Evolutionary conservation across 306 rosid species (phyloP).

Genomic region (Begonia masoniana): DNA sequence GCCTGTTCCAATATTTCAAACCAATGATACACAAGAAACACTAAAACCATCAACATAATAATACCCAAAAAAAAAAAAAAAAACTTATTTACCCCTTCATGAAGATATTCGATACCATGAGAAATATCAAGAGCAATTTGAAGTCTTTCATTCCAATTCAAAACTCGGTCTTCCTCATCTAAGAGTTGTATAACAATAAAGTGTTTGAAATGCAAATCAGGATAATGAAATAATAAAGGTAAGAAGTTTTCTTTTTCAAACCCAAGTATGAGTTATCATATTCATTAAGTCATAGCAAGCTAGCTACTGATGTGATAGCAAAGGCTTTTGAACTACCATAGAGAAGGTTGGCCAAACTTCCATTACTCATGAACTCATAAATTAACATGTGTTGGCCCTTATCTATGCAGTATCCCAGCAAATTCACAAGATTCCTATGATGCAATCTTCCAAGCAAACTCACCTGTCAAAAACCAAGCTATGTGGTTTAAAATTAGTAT

Average conservation of each 20-base stretch:
- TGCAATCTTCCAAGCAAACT: constrained; percentile 87
- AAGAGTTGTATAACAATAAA: constrained; percentile 19
- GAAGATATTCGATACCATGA: constrained; percentile 94
- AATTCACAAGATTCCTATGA: constrained; percentile 95
- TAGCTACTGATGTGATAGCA: background rate
- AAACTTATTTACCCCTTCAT: constrained; percentile 66
- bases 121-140: constrained; percentile 86
- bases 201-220: constrained; percentile 1
- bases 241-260: too few species aligned
- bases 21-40: constrained; percentile 10
- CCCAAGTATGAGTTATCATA: too few species aligned
- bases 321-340: constrained; percentile 40
- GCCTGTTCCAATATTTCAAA: constrained; percentile 50
- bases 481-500: background rate
- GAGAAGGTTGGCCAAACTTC: constrained; percentile 73
- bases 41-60: background rate
- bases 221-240: too few species aligned
- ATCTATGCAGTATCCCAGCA: constrained; percentile 87
- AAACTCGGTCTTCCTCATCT: constrained; percentile 50
- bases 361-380: constrained; percentile 92
- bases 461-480: constrained; percentile 40
- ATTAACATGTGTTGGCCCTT: constrained; percentile 72
- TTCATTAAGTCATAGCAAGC: too few species aligned
- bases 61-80: too few species aligned
- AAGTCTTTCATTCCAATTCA: constrained; percentile 90